These are phyloP conservation scores for Nematocida homosporus DNA, from an alignment of 371 early-diverging fungal genomes.

Conservation along the genomic window DNA sequence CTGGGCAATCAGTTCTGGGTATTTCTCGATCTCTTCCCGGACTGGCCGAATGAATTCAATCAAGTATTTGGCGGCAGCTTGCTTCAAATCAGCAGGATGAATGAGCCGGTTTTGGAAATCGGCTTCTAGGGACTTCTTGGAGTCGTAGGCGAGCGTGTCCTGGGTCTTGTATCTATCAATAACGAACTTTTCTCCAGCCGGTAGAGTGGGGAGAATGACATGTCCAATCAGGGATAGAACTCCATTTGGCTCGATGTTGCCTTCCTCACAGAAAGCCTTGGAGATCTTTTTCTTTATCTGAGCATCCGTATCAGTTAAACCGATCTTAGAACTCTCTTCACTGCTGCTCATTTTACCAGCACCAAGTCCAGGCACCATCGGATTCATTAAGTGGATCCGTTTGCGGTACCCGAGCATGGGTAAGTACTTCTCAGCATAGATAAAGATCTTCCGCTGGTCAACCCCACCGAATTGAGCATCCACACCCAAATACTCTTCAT, in stretches of 20 bases:
- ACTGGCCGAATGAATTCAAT: conserved; percentile 84
- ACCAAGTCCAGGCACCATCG: conserved; percentile 94
- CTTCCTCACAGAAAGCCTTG: conserved; percentile 94
- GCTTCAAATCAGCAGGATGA: conserved; percentile 94
- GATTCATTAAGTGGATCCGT: conserved; percentile 96
- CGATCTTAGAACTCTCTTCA: conserved; percentile 93
- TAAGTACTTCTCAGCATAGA: conserved; percentile 88
- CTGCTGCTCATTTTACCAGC: conserved; percentile 96
- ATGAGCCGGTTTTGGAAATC: conserved; percentile 79
- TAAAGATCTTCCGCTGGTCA: conserved; percentile 99
- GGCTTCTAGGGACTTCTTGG: conserved; percentile 74
- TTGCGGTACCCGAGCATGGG: conserved; percentile 91
- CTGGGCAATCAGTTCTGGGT: conserved; percentile 63
- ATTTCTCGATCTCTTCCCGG: conserved; percentile 72
- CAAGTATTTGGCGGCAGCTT: conserved; percentile 76
- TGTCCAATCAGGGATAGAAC: conserved; percentile 75
- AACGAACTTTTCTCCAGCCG: conserved; percentile 65
- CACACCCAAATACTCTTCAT: conserved; percentile 92
- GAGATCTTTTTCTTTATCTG: conserved; percentile 82
- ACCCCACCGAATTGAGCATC: conserved; percentile 99
- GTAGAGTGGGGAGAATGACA: conserved; percentile 77
- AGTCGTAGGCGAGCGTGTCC: conserved; percentile 74
- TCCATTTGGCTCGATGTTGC: conserved; percentile 86
- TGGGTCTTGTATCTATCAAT: conserved; percentile 15
- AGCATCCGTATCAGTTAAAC: conserved; percentile 81